phyloP scores from a whole-genome alignment of 345 rosid species.

The Aquilaria yunnanensis region DNA sequence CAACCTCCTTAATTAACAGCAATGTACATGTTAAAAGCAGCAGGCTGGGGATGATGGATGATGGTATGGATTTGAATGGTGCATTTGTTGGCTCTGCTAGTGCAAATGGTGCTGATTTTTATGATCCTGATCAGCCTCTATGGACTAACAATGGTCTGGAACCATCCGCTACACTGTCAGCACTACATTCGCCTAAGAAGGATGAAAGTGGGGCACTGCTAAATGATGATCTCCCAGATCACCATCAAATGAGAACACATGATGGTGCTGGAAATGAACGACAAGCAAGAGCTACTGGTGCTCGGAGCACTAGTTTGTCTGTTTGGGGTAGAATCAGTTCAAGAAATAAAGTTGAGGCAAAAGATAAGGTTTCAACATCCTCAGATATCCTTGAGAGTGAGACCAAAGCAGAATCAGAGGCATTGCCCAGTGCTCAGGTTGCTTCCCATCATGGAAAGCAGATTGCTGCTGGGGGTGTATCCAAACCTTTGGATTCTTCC shows the following conservation, averaged over 20 bases:
- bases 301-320: slow-evolving; percentile 40
- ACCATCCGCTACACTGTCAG: slow-evolving; percentile 44
- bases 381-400: slow-evolving; percentile 48
- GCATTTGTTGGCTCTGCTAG: slow-evolving; percentile 36
- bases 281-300: slow-evolving; percentile 28
- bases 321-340: slow-evolving; percentile 72
- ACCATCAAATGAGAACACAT: slow-evolving; percentile 23
- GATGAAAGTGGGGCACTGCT: slow-evolving; percentile 46
- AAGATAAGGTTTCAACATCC: slow-evolving; percentile 42
- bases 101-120: slow-evolving; percentile 66
- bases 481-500: slow-evolving; percentile 32
- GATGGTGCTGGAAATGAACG: slow-evolving; percentile 35
- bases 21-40: slow-evolving; percentile 37
- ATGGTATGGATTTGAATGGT: slow-evolving; percentile 49
- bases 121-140: slow-evolving; percentile 98
- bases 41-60: slow-evolving; percentile 51
- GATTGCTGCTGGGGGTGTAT: slow-evolving; percentile 27
- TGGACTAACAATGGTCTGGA: slow-evolving; percentile 79
- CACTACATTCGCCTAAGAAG: slow-evolving; percentile 41
- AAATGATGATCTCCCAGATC: slow-evolving; percentile 42
- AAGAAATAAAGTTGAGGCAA: slow-evolving; percentile 37
- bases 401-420: slow-evolving; percentile 39
- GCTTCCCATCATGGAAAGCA: slow-evolving; percentile 43
- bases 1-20: slow-evolving; percentile 36
- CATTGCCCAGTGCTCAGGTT: slow-evolving; percentile 27